These are phyloP conservation scores for Corynascus novoguineensis DNA, from an alignment of 495 filamentous ascomycete genomes.

Conservation along the genomic window DNA sequence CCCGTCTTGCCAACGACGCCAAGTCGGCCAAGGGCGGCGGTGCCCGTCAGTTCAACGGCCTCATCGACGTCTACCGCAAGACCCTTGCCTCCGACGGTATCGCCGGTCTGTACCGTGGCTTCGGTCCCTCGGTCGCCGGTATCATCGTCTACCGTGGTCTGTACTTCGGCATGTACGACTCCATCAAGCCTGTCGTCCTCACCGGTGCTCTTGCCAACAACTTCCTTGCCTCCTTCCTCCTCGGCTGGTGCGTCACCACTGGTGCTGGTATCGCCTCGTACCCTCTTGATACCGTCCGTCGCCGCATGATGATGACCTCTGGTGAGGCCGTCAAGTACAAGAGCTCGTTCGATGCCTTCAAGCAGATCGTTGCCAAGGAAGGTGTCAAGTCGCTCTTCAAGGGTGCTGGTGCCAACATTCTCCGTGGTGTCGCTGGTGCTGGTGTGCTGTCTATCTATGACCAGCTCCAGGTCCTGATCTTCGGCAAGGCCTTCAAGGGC, in stretches of 20 bases:
- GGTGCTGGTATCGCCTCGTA: constrained; percentile 99
- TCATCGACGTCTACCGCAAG: constrained; percentile 99
- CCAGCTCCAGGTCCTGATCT: constrained; percentile 95
- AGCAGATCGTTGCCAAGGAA: constrained; percentile 95
- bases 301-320: constrained; percentile 99
- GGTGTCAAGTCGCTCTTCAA: constrained; percentile 98
- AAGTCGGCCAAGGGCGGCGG: constrained; percentile 95
- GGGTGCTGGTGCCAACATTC: constrained; percentile 99
- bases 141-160: constrained; percentile 99
- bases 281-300: constrained; percentile 98
- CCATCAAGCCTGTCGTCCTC: constrained; percentile 97
- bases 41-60: constrained; percentile 99
- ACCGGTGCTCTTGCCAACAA: constrained; percentile 88
- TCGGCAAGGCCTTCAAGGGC: constrained; percentile 99
- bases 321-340: constrained; percentile 99
- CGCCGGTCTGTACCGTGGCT: constrained; percentile 99
- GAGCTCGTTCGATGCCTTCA: constrained; percentile 85
- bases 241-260: constrained; percentile 99
- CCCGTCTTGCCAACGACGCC: constrained; percentile 99
- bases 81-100: constrained; percentile 97
- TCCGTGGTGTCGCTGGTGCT: constrained; percentile 99
- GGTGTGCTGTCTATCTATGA: constrained; percentile 99
- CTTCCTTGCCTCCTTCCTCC: constrained; percentile 97
- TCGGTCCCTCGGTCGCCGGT: constrained; percentile 97
- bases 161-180: constrained; percentile 99